Conservation (phyloP, 768 basidiomycete genomes). For the Clathrus columnatus region DNA sequence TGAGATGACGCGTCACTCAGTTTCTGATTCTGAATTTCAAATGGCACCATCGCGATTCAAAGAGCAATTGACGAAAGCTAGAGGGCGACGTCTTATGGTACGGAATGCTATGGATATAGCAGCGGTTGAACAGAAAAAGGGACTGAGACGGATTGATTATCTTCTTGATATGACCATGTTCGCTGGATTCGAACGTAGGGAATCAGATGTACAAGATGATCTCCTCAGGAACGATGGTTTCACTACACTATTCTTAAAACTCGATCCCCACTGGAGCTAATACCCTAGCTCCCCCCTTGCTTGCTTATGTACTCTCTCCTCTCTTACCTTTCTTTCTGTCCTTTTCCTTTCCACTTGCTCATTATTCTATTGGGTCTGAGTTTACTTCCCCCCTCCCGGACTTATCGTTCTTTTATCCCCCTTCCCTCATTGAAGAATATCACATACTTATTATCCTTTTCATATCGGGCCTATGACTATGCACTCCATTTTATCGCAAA, state of each 20-base stretch:
- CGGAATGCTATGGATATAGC: constrained; percentile 32
- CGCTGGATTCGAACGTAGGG: constrained; percentile 25
- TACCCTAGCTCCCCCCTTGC: background rate
- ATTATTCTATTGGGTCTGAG: no score
- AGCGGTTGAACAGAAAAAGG: constrained; percentile 35
- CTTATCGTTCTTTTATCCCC: no score
- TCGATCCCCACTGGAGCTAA: background rate
- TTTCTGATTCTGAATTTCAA: constrained; percentile 39
- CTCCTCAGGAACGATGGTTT: background rate
- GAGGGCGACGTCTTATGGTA: constrained; percentile 40
- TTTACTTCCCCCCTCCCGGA: no score
- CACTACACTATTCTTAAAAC: background rate
- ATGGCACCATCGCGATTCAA: constrained; percentile 17
- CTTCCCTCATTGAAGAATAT: no score
- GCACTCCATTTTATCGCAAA: no score
- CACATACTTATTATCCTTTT: no score
- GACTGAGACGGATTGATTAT: constrained; percentile 49
- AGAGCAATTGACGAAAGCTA: constrained; percentile 24
- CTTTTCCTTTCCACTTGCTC: background rate
- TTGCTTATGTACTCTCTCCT: background rate
- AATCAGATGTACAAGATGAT: background rate
- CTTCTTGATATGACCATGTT: constrained; percentile 46
- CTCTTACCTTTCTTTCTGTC: background rate
- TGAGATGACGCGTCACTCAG: constrained; percentile 34
- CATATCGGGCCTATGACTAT: no score